Percentiles rank a stretch among this genome's conserved stretches.
Evolutionary conservation across 768 basidiomycete species (phyloP).

Genomic region (Suillus alpinus): DNA sequence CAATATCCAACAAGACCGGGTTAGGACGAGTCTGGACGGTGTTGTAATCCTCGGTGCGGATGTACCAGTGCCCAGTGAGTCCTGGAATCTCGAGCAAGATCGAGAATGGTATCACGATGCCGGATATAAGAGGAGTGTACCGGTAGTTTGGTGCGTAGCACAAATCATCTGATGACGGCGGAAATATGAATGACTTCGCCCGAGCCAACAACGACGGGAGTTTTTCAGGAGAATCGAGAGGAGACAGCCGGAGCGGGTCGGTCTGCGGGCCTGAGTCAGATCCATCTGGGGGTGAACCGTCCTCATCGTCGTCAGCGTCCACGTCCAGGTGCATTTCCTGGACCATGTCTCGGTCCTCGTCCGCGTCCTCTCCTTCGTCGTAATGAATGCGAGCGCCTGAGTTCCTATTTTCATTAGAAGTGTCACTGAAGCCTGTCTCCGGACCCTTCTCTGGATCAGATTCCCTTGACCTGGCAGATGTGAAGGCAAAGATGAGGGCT

Average conservation of each 20-base stretch:
- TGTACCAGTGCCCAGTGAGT: slow-evolving; percentile 73
- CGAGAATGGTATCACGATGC: slow-evolving; percentile 68
- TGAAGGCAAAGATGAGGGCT: background rate
- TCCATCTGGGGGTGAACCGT: background rate
- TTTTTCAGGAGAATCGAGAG: background rate
- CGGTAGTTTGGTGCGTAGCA: slow-evolving; percentile 58
- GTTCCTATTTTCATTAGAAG: background rate
- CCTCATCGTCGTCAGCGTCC: background rate
- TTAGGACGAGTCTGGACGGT: slow-evolving; percentile 51
- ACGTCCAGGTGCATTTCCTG: background rate
- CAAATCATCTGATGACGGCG: slow-evolving; percentile 24
- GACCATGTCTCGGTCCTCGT: background rate
- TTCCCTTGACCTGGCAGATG: background rate
- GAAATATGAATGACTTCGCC: slow-evolving; percentile 7
- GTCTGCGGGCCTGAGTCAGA: background rate
- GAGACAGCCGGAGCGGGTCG: background rate
- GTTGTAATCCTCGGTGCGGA: slow-evolving; percentile 42
- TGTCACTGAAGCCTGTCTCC: background rate
- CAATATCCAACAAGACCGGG: slow-evolving; percentile 55
- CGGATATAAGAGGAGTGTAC: slow-evolving; percentile 61
- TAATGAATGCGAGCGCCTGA: background rate
- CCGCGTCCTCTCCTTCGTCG: background rate
- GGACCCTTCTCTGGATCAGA: slow-evolving; percentile 6
- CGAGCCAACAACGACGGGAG: background rate
- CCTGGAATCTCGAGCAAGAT: slow-evolving; percentile 84